Base-by-base conservation (phyloP, 148 eudicot genomes). In the Rheum nobile region DNA sequence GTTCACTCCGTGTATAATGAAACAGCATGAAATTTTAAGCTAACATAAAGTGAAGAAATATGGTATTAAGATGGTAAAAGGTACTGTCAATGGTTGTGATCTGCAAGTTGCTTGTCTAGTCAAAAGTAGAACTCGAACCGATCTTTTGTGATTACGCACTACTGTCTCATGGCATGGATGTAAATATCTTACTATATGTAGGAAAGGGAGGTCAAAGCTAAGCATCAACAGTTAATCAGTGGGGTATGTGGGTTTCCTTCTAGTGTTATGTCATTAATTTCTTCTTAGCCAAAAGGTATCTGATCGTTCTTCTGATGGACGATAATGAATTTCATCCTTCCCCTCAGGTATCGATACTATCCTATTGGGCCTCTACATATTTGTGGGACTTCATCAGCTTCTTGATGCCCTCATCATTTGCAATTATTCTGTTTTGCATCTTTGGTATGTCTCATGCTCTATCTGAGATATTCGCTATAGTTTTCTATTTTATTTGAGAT, bases 141-240 rank as follows among this genome's bases (percentile, higher is more conserved):
- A 4, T 61, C 67, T 28, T 61, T 61, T 14, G 14, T 26, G 37
- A 28, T 13, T 61, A 61, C 28, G 19, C 67, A 29, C 12, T 61
- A 26, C 19, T 19, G 65, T 34, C 22, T 65, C 39, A 65, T 34
- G 14, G 10, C 22, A 34, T 65, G 38, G 39, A 32, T 65, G 41
- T 65, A 28, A 13, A 61, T 22, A 0, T 29, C 13, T 31, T 31
- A 8, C n/a, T n/a, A 6, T 42, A 75, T 83, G 82, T 86, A 94
- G 98, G 99, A 95, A 77, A 89, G 89, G 63, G 99, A 95, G 83
- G 93, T 90, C 63, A 95, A 92, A 79, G 99, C 97, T 37, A 95
- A 95, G 85, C 97, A 95, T 84, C 99, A 91, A 75, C 99, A 95
- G 75, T 77, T 95, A 77, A 90, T 95, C 77, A 95, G 99, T 85